Conservation (phyloP, 306 rosid genomes). For the Dalbergia oliveri region DNA sequence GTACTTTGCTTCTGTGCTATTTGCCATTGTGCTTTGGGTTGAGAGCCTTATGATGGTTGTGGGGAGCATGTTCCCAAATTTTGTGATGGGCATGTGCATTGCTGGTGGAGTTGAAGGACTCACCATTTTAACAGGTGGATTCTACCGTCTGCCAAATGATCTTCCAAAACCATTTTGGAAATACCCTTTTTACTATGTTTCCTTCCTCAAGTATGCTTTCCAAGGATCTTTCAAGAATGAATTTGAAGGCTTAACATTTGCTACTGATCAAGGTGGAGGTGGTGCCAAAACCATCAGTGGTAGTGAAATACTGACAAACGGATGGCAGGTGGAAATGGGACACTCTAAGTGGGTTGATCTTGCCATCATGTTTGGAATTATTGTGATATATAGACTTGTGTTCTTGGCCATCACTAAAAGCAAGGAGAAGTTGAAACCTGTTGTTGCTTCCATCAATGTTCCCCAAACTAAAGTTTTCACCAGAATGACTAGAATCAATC, state of each 20-base stretch:
- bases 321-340: slow-evolving; percentile 69
- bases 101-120: slow-evolving; percentile 68
- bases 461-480: slow-evolving; percentile 26
- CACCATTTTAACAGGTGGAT: slow-evolving; percentile 64
- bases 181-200: slow-evolving; percentile 63
- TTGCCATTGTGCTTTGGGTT: slow-evolving; percentile 56
- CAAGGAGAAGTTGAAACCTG: slow-evolving; percentile 55
- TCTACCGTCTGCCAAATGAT: slow-evolving; percentile 59
- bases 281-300: slow-evolving; percentile 41
- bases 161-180: slow-evolving; percentile 68
- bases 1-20: slow-evolving; percentile 55
- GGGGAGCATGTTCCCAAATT: slow-evolving; percentile 64
- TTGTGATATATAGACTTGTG: slow-evolving; percentile 58
- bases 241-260: slow-evolving; percentile 60
- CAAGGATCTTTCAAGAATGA: slow-evolving; percentile 74
- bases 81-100: slow-evolving; percentile 63
- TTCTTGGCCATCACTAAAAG: slow-evolving; percentile 56
- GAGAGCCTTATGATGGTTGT: slow-evolving; percentile 82
- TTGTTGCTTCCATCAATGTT: background rate
- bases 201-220: slow-evolving; percentile 64
- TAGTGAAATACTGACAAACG: slow-evolving; percentile 44
- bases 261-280: slow-evolving; percentile 33
- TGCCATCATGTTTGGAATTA: slow-evolving; percentile 67
- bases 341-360: slow-evolving; percentile 77
- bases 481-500: slow-evolving; percentile 1